Base-by-base conservation (phyloP, 2,329 filamentous ascomycete genomes). In the Chaetomiaceae sp. region DNA sequence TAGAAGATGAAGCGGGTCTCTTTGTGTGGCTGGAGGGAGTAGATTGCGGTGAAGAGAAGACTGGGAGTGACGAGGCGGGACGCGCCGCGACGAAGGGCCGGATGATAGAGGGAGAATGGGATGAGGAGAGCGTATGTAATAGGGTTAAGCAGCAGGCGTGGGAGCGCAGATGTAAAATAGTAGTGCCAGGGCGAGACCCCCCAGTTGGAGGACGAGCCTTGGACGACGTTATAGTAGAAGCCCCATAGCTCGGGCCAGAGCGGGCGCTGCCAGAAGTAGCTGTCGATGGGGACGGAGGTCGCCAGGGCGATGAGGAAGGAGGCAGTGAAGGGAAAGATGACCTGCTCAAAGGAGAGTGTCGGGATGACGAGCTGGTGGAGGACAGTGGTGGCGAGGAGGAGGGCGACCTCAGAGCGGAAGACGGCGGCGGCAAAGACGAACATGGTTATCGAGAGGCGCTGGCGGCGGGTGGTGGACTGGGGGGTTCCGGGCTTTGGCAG, bases 1-100 rank as follows among this genome's bases (percentile, higher is more conserved):
- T 97, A 97, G 64, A 97, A 84, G 62, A 99, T 85, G 75, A 99
- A 99, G 17, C 94, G 88, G 68, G 91, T 88, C 72, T 99, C 94
- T 68, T 99, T 99, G 74, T 99, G 94, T 0, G 92, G 91, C 57
- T 96, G 87, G 47, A 90, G 63, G 59, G 90, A 96, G 75, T 96
- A 97, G 39, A 95, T 69, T 4, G 79, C 79, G 19, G 95, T 77
- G 68, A 91, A 99, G 27, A 80, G 69, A 1, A 95, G 60, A 9
- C 81, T 79, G 0, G 94, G 91, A 2, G 85, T 62, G 4, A 88
- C 75, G 0, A 89, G 64, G 6, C 74, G 71, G 15, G 70, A 65
- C 0, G 76, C 74, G 5, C 71, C 68, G 4, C 67, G 68, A 8
- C 70, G 66, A 0, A 75, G 78, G 2, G 73, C 74, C 0, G 76